phyloP scores from a whole-genome alignment of 768 basidiomycete genomes.

The Podaxis pistillaris region DNA sequence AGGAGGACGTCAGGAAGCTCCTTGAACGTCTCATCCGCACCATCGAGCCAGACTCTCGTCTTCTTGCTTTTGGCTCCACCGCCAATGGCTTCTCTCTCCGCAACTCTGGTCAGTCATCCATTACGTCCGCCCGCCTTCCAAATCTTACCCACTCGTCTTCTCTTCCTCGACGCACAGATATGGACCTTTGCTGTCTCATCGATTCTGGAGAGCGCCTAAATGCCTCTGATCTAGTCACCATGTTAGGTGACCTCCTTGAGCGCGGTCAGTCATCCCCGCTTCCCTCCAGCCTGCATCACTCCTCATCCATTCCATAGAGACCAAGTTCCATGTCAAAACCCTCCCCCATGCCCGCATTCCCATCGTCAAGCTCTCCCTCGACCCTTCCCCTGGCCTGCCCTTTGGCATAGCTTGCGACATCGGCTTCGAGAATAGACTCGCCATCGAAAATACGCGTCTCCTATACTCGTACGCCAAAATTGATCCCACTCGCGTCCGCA shows the following conservation, averaged over 20 bases:
- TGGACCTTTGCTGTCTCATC: slow-evolving; percentile 98
- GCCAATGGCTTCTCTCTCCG: slow-evolving; percentile 96
- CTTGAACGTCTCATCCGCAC: slow-evolving; percentile 94
- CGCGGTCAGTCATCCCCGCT: slow-evolving; percentile 59
- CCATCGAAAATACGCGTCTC: slow-evolving; percentile 94
- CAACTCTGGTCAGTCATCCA: slow-evolving; percentile 71
- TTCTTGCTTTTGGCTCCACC: slow-evolving; percentile 94
- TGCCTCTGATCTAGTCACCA: slow-evolving; percentile 88
- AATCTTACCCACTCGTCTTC: too few species aligned
- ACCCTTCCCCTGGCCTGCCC: slow-evolving; percentile 78
- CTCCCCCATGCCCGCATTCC: slow-evolving; percentile 97
- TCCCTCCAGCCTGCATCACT: background rate
- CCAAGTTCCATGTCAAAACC: slow-evolving; percentile 94
- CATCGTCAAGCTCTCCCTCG: slow-evolving; percentile 94
- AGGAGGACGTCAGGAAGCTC: slow-evolving; percentile 93
- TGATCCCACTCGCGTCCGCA: slow-evolving; percentile 90
- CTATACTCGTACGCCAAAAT: slow-evolving; percentile 97
- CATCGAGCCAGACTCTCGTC: slow-evolving; percentile 86
- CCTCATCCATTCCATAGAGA: slow-evolving; percentile 52
- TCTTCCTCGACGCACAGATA: slow-evolving; percentile 52
- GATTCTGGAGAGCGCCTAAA: slow-evolving; percentile 79
- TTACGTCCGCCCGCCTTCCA: background rate
- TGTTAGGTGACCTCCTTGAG: slow-evolving; percentile 91
- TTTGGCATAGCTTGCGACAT: slow-evolving; percentile 97
- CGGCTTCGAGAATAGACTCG: slow-evolving; percentile 96